Evolutionary conservation across 1,139 yeast species (phyloP), one percentile per base, ranked within the genome.

Genomic region (Zhuliangozyma parablackwelliae): DNA sequence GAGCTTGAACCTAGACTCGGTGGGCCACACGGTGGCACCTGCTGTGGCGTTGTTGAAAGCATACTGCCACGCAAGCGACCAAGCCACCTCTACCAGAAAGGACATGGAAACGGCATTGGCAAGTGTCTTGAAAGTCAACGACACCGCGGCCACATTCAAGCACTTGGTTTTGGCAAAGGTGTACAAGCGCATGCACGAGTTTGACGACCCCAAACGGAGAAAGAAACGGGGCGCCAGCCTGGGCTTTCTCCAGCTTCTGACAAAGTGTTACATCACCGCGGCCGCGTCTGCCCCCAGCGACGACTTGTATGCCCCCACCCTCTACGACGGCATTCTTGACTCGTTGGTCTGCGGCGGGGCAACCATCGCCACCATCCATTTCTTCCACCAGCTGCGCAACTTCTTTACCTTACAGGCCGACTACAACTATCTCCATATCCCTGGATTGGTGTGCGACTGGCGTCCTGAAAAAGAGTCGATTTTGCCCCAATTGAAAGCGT

Each of bases 291-390:
- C 16, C 16, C 16, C 16, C 4, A 16, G 16, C 8, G 48, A 45
- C 37, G 45, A 45, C 33, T 39, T 38, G 21, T 40, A 32, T 26
- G 21, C 35, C 12, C 32, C 42, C 4, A 34, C 21, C 27, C 21
- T 37, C 13, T 45, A 45, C 35, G 45, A 45, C 23, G 31, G 33
- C 12, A 41, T 45, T 20, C 30, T 45, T 2, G 25, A 35, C n/a
- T 30, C 40, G 21, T 32, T 42, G n/a, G 25, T 35, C 10, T 3
- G 2, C 6, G 28, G 29, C 10, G 24, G 26, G 6, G 10, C 26
- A 6, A 30, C 34, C 23, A 31, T 42, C 5, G 12, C 31, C 24
- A 16, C 31, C 12, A 20, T 40, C 32, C 28, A 34, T 9, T 37
- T 45, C 35, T 40, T 45, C 33, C 33, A 32, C 16, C 32, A 35